Conservation (phyloP, 1,284 basidiomycete species). For the Trametes versicolor region DNA sequence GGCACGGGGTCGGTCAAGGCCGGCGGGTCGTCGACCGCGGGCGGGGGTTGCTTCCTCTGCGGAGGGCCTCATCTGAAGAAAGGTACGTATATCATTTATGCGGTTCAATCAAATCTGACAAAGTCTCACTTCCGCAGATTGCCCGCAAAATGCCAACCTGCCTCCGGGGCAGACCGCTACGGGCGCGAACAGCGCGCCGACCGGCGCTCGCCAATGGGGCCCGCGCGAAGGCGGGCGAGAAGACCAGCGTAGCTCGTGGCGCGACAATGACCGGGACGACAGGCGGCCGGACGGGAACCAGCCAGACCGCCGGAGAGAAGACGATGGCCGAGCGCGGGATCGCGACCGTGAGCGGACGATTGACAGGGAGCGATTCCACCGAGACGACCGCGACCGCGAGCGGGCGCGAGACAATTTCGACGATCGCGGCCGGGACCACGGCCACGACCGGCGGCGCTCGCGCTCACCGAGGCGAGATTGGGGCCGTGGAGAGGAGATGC, state of each 20-base stretch:
- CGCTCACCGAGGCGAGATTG: conserved; percentile 45
- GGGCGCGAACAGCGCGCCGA: conserved; percentile 55
- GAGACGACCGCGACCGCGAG: conserved; percentile 40
- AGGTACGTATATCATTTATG: conserved; percentile 56
- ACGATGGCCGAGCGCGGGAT: conserved; percentile 36
- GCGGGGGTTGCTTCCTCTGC: conserved; percentile 86
- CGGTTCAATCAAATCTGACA: background rate
- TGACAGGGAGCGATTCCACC: conserved; percentile 35
- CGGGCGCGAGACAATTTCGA: conserved; percentile 33
- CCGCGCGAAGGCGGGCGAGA: conserved; percentile 36
- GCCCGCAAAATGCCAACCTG: conserved; percentile 73
- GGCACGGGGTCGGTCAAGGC: conserved; percentile 63
- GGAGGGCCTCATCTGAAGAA: conserved; percentile 92
- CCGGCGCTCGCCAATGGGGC: conserved; percentile 53
- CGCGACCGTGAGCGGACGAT: conserved; percentile 35
- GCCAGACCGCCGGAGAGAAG: conserved; percentile 42
- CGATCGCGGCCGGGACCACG: conserved; percentile 31
- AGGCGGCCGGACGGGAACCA: conserved; percentile 40
- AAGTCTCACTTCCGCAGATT: conserved; percentile 58
- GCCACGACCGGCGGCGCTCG: conserved; percentile 46
- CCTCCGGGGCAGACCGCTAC: conserved; percentile 53
- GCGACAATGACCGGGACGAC: conserved; percentile 42
- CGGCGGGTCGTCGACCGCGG: conserved; percentile 64
- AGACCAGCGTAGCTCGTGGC: conserved; percentile 52
- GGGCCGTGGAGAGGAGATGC: conserved; percentile 41